Evolutionary conservation across 352 stramenopile species (phyloP), one percentile per base, ranked within the genome.

Genomic region (Pythium vanterpoolii): DNA sequence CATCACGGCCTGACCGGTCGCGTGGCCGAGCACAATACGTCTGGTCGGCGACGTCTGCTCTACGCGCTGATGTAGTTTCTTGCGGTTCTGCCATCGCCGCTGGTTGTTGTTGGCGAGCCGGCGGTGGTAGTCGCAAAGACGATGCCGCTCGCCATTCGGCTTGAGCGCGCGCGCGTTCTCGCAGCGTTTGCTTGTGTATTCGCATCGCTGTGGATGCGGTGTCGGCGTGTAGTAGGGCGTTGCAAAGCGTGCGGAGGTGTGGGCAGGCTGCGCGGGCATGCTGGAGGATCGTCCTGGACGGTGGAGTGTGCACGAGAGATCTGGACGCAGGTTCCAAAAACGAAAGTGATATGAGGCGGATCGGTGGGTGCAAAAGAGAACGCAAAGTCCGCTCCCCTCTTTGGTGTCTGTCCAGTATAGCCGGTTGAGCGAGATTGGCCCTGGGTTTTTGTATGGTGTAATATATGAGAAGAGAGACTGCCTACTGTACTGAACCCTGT

Each of bases 91-190:
- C 19, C 81, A 74, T 4, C 68, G 69, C 18, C 77, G 80, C 64
- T 90, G 80, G 68, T 87, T 87, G 48, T 76, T 71, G 61, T 87
- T 89, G 46, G 78, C 75, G 52, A 86, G 82, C n/a, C 69, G 58
- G 30, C 79, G 77, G 54, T 89, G 79, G 46, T 76, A 64, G 21
- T 86, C 68, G 54, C 79, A 89, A 19, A 86, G 62, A 21, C 79
- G 78, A 54, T 89, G 79, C 33, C 18, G 54, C 40, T 67, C 54
- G 21, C 69, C 69, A 34, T 76, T 70, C 9, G 57, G 60, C 46
- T 76, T 76, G 44, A 73, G 50, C 18, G 63, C 69, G 33, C 69
- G 69, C 18, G 52, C 39, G 56, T 76, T 76, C 27, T 56, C 33
- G 60, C 60, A 66, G 19, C 53, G 44, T 33, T 50, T 61, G 44